A percentile compares a stretch with the other conserved stretches of the same genome.
Conservation (phyloP, 2,329 filamentous ascomycete species). For the Xylaria sp. region DNA sequence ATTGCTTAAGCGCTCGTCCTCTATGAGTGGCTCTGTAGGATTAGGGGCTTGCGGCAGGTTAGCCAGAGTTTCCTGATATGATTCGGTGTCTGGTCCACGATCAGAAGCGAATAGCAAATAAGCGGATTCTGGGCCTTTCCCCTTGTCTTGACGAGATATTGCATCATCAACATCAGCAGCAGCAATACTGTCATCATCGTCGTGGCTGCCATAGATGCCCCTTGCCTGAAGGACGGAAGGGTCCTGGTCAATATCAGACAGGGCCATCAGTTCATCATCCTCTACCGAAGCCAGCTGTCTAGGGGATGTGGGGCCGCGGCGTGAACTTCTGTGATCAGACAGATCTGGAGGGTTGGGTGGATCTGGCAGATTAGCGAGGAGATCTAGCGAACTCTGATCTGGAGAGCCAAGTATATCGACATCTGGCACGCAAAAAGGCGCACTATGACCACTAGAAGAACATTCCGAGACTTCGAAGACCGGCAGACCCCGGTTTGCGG, state of each 20-base stretch:
- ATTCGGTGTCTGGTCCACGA: not conserved
- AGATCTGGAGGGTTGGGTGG: constrained; percentile 31
- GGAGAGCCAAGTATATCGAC: constrained; percentile 17
- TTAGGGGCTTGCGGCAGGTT: constrained; percentile 4
- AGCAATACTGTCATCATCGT: not conserved
- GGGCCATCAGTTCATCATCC: constrained; percentile 6
- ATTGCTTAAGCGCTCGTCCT: not conserved
- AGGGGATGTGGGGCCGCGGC: constrained; percentile 28
- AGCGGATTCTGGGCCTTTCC: constrained; percentile 28
- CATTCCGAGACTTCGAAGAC: constrained; percentile 15
- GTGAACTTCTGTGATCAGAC: constrained; percentile 18
- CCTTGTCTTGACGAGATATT: constrained; percentile 24
- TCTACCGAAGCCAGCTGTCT: not conserved
- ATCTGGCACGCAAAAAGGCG: constrained; percentile 16
- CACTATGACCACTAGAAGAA: constrained; percentile 14
- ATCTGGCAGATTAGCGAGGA: constrained; percentile 35
- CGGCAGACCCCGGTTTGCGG: constrained; percentile 14
- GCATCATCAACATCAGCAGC: not conserved
- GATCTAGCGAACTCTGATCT: constrained; percentile 20
- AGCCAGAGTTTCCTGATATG: not conserved
- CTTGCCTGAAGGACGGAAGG: not conserved
- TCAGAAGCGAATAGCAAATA: not conserved
- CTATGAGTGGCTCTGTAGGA: constrained; percentile 2
- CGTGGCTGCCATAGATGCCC: not conserved
- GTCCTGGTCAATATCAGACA: not conserved